Base-by-base conservation (phyloP, 768 basidiomycete genomes). In the Auricularia heimuer region DNA sequence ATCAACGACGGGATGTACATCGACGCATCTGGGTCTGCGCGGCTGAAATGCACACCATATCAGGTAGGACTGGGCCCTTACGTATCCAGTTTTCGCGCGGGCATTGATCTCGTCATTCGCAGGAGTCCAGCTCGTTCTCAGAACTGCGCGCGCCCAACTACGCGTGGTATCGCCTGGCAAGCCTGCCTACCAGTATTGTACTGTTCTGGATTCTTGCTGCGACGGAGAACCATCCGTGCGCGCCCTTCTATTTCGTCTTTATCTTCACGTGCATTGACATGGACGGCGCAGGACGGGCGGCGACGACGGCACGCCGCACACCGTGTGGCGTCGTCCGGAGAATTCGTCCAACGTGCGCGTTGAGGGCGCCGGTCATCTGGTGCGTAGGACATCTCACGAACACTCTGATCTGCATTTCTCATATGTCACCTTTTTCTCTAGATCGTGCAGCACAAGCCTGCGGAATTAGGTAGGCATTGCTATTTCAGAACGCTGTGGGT, bases 1-100 rank as follows among this genome's bases (percentile, higher is more conserved):
- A 75, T 89, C 64, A 80, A 87, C 35, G 79, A 83, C 65, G 89
- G 80, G 3, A 75, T 88, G 4, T 77, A 51, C 4, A 16, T 70
- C 71, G 10, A 71, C 74, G 68, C 21, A 8, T 4, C 6, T 6
- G 18, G 14, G 2, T 18, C 11, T 14, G 47, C 18, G 18, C 47
- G 47, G 6, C 47, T 51, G 47, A 51, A 51, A 18, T 51, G 47
- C 47, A 51, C 47, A 6, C 47, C 47, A 6, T 51, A 51, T 18
- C 47, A 51, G 47, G 47, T 51, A 45, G 11, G 44, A 2, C 0
- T 1, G 18, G 11, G 14, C 47, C 16, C 1, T 3, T 18, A 10
- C 14, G 6, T 51, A 8, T 51, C 47, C 47, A 29, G 29, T 18
- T 51, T 18, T 12, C 21, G 39, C 39, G 1, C 39, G 8, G 4